Evolutionary conservation across 352 stramenopile species (phyloP), one percentile per base, ranked within the genome.

Genomic region (Pythium aphanidermatum): DNA sequence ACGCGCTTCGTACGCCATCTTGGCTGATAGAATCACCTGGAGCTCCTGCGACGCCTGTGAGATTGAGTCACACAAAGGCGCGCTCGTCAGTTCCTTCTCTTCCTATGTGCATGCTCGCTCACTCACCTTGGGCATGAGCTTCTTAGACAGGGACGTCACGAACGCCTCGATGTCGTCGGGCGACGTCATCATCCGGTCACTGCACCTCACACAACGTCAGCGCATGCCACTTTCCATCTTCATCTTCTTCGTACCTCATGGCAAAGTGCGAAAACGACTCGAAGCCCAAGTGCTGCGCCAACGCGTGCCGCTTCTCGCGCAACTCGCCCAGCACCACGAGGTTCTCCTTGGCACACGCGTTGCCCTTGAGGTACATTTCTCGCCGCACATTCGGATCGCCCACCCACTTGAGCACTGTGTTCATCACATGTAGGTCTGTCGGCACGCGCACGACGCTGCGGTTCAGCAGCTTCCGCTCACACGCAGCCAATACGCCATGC

Each of bases 351-450:
- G 87, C 76, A 34, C 76, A 84, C 5, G 89, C 86, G 43, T 96
- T 95, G 29, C 70, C 74, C 34, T 86, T 77, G 53, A 95, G 70
- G 57, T 96, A 97, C 59, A 97, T 92, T 33, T 96, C 74, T 29
- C 71, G 80, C n/a, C 93, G 75, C 3, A 97, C 62, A 20, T 70
- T 47, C 5, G 77, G 54, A 26, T 78, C 82, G 13, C 70, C 60
- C 13, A 94, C 78, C 78, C 92, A 97, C 33, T 92, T 92, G n/a
- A 96, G 63, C 34, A 98, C 73, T 7, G 85, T 95, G 56, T 96
- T 93, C 58, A 90, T 77, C 26, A 98, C 79, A 45, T 94, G 83
- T 25, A 74, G 57, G 49, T 96, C 83, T 4, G 80, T 92, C 0
- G 83, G 82, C 17, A 96, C 72, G 32, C 72, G 70, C 47, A 86